These are phyloP conservation scores for Penicillium sp. DNA, from an alignment of 2,329 filamentous ascomycete species.

Conservation along the genomic window DNA sequence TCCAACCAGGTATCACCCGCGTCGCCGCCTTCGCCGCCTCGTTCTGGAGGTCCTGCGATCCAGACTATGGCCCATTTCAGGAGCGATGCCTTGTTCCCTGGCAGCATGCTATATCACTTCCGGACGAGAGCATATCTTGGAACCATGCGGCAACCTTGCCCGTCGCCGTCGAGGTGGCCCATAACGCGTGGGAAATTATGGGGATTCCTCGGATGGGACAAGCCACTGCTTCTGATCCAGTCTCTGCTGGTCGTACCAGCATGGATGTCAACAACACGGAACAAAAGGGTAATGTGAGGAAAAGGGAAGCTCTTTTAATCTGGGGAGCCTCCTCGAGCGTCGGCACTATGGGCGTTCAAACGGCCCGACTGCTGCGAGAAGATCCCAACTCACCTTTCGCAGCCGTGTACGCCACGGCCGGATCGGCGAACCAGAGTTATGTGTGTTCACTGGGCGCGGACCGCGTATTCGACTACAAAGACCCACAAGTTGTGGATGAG, in stretches of 20 bases:
- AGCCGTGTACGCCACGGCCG: slow-evolving; percentile 45
- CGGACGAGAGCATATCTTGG: slow-evolving; percentile 36
- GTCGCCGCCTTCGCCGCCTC: slow-evolving; percentile 41
- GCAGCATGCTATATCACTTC: slow-evolving; percentile 40
- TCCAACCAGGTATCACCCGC: slow-evolving; percentile 36
- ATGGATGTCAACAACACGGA: neutral
- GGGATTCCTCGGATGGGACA: slow-evolving; percentile 29
- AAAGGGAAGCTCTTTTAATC: slow-evolving; percentile 39
- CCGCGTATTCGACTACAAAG: slow-evolving; percentile 45
- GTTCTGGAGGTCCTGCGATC: slow-evolving; percentile 44
- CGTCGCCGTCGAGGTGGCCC: slow-evolving; percentile 38
- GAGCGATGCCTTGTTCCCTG: slow-evolving; percentile 44
- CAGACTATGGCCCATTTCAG: slow-evolving; percentile 51
- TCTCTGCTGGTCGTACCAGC: neutral
- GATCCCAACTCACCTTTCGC: slow-evolving; percentile 33
- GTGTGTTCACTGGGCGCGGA: slow-evolving; percentile 31
- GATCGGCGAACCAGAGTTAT: slow-evolving; percentile 35
- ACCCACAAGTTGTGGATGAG: slow-evolving; percentile 19
- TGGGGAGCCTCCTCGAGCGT: slow-evolving; percentile 50
- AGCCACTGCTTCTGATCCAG: slow-evolving; percentile 4
- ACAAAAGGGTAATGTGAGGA: slow-evolving; percentile 1
- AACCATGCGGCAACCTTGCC: slow-evolving; percentile 43
- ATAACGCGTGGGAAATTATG: slow-evolving; percentile 42
- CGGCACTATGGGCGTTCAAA: slow-evolving; percentile 47
- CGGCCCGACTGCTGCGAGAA: slow-evolving; percentile 36